Percentiles rank a stretch among this genome's conserved stretches.
Evolutionary conservation across 495 filamentous ascomycete species (phyloP).

Genomic region (Podospora bellae-mahoneyi): DNA sequence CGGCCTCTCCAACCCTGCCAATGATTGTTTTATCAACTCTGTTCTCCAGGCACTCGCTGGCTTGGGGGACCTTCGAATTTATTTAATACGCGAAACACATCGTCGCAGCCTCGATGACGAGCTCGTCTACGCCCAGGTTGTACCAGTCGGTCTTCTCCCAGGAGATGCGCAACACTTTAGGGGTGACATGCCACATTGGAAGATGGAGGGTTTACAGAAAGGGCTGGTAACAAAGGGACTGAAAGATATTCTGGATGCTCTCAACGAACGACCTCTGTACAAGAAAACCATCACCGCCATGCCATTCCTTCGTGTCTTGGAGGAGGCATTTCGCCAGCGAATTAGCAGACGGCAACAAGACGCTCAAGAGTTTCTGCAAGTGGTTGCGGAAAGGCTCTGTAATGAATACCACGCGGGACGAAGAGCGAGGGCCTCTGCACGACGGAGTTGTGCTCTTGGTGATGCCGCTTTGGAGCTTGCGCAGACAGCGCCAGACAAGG

Average conservation of each 20-base stretch:
- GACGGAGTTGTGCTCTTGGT: slow-evolving; percentile 16
- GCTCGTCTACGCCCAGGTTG: slow-evolving; percentile 61
- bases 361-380: slow-evolving; percentile 96
- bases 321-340: slow-evolving; percentile 79
- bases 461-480: not conserved
- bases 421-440: slow-evolving; percentile 57
- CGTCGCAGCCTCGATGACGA: slow-evolving; percentile 72
- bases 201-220: slow-evolving; percentile 68
- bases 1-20: slow-evolving; percentile 84
- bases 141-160: slow-evolving; percentile 38
- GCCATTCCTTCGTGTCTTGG: slow-evolving; percentile 73
- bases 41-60: slow-evolving; percentile 94
- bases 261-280: slow-evolving; percentile 92
- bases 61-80: slow-evolving; percentile 82
- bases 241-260: slow-evolving; percentile 85
- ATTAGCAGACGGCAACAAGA: slow-evolving; percentile 96
- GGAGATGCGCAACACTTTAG: slow-evolving; percentile 27
- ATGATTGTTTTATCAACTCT: slow-evolving; percentile 99
- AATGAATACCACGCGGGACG: slow-evolving; percentile 89
- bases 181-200: slow-evolving; percentile 57
- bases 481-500: not conserved
- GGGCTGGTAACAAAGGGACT: slow-evolving; percentile 82
- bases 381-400: slow-evolving; percentile 84
- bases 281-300: slow-evolving; percentile 89
- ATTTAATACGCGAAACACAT: slow-evolving; percentile 84